These are phyloP conservation scores for Litchi chinensis DNA, from an alignment of 345 rosid species.

Conservation along the genomic window DNA sequence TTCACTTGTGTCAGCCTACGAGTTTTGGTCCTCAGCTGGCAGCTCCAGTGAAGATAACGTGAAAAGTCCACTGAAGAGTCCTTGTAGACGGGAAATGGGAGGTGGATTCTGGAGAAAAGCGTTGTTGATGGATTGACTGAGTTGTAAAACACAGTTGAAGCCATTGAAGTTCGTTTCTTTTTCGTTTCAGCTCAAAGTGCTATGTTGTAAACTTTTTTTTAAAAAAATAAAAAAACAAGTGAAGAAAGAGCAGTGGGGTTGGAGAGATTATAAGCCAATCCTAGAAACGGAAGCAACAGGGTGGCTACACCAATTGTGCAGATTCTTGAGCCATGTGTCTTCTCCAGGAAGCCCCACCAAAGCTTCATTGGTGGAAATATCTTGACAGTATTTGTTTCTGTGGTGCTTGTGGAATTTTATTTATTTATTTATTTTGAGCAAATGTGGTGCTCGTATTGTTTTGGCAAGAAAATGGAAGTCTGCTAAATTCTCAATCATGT, in stretches of 20 bases:
- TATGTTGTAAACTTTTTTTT: too few species aligned
- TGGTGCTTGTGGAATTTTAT: too few species aligned
- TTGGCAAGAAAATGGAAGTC: not conserved
- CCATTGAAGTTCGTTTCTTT: too few species aligned
- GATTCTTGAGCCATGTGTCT: conserved; percentile 45
- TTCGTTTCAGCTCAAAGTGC: too few species aligned
- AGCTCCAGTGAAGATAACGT: conserved; percentile 29
- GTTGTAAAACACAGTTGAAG: conserved; percentile 46
- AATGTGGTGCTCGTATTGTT: not conserved
- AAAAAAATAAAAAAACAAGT: not conserved
- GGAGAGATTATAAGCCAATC: conserved; percentile 25
- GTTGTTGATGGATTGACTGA: conserved; percentile 50
- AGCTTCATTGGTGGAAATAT: conserved; percentile 10
- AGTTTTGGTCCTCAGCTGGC: conserved; percentile 32
- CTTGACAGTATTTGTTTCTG: not conserved
- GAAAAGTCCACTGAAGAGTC: conserved; percentile 44
- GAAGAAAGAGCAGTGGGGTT: not conserved
- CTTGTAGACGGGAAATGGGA: conserved; percentile 37
- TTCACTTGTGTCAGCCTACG: conserved; percentile 34
- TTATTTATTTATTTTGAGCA: too few species aligned
- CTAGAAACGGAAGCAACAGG: conserved; percentile 7
- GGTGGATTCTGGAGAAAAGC: conserved; percentile 52
- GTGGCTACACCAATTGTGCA: conserved; percentile 30
- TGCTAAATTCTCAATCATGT: too few species aligned
- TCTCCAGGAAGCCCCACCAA: conserved; percentile 19